Evolutionary conservation across 768 basidiomycete genomes (phyloP).

Genomic region (Wakefieldia striispora): DNA sequence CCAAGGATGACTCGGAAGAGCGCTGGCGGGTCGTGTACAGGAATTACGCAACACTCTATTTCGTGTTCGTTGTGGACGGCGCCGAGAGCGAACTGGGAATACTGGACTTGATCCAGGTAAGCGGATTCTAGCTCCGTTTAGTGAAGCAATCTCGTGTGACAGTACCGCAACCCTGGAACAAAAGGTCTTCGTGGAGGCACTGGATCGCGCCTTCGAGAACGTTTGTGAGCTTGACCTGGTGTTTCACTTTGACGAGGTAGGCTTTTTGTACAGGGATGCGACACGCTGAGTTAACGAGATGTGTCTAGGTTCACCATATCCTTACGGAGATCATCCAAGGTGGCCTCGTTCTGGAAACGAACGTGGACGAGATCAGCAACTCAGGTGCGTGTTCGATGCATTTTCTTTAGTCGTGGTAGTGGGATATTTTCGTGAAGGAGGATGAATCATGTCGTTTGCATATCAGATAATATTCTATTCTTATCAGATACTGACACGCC

Average conservation of each 20-base stretch:
- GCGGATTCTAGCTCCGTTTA: conserved; percentile 16
- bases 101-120: conserved; percentile 92
- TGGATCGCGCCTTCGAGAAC: conserved; percentile 96
- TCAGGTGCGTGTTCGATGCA: conserved; percentile 53
- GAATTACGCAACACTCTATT: conserved; percentile 94
- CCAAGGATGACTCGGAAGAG: conserved; percentile 49
- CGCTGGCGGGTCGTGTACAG: conserved; percentile 89
- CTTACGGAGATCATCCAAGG: conserved; percentile 96
- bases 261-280: conserved; percentile 13
- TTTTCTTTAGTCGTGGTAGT: neutral
- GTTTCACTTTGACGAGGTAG: conserved; percentile 97
- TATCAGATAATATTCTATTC: conserved; percentile 1
- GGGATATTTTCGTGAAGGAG: conserved; percentile 1
- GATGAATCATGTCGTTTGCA: neutral
- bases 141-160: neutral
- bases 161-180: conserved; percentile 2
- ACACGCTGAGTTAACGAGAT: conserved; percentile 2
- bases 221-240: conserved; percentile 98
- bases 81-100: conserved; percentile 97
- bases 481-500: conserved; percentile 12
- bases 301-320: conserved; percentile 77
- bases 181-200: conserved; percentile 91
- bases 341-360: conserved; percentile 94
- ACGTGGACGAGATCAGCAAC: conserved; percentile 78
- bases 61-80: conserved; percentile 95